These are phyloP conservation scores for Nasturtium officinale DNA, from an alignment of 345 rosid genomes.

Conservation along the genomic window DNA sequence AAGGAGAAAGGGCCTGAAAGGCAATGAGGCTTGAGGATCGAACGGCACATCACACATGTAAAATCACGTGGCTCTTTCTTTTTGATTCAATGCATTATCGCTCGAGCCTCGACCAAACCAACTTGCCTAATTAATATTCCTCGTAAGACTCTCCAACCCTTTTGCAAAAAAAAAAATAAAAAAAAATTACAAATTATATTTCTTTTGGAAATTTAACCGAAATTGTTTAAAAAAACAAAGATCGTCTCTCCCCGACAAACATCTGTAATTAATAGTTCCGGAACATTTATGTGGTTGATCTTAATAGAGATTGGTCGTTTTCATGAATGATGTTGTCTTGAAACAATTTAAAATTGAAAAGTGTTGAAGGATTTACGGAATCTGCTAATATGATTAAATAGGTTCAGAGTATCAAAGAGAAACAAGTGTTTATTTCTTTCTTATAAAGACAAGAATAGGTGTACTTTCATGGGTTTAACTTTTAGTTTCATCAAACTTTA, in stretches of 20 bases:
- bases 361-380: constrained; percentile 3
- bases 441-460: constrained; percentile 30
- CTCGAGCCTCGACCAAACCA: constrained; percentile 29
- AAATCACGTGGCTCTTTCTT: constrained; percentile 32
- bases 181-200: no score
- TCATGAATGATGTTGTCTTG: constrained; percentile 25
- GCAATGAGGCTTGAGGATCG: constrained; percentile 15
- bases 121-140: constrained; percentile 34
- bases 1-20: constrained; percentile 19
- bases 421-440: neutral
- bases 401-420: constrained; percentile 33
- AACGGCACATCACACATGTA: constrained; percentile 34
- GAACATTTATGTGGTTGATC: constrained; percentile 15
- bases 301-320: constrained; percentile 32
- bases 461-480: neutral
- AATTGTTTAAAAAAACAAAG: neutral
- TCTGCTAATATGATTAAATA: constrained; percentile 25
- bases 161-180: no score
- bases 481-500: constrained; percentile 9
- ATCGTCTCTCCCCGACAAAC: constrained; percentile 25
- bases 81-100: constrained; percentile 36
- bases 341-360: constrained; percentile 22
- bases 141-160: constrained; percentile 28
- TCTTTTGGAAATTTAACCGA: neutral
- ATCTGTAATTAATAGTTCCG: constrained; percentile 17